Evolutionary conservation across 2,329 filamentous ascomycete species (phyloP), one percentile per base, ranked within the genome.

Genomic region (Albifimbria verrucaria): DNA sequence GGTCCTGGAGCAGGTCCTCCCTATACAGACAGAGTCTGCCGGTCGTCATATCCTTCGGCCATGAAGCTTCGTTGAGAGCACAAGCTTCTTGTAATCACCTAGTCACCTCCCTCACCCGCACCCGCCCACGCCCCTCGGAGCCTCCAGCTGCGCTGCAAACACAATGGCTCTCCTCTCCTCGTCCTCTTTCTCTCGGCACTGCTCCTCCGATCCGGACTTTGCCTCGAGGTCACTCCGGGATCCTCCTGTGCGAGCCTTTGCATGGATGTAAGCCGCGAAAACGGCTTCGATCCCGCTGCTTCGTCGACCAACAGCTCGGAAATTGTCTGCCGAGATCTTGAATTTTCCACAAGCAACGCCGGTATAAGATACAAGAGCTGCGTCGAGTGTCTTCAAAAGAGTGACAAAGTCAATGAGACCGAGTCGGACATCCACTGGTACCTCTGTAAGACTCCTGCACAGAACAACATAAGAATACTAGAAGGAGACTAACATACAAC

Each of bases 191-290:
- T 62, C 3, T 39, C 62, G 15, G 52, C 62, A 32, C 42, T 66
- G 20, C 21, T 53, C 12, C 45, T 52, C 15, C 46, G 54, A n/a
- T 18, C 51, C 36, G 51, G 45, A 3, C 12, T 46, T 11, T 72
- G 71, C 3, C 65, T 82, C 3, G 68, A 78, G 50, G 74, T 82
- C 2, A 75, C 78, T 2, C 77, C 80, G 1, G 76, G 75, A 10
- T 83, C 81, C 0, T 61, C 69, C 10, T 84, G 81, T 59, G 72
- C 78, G 0, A 64, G 73, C 0, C 53, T 75, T 2, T 84, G 81
- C 52, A 60, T 79, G 4, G 72, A 78, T 53, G 65, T 68, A 2
- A 53, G 62, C 0, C 63, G 67, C 12, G 62, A 60, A 10, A 66
- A 77, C 52, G 50, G 62, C 0, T 59, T 66, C 26, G 65, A 72